These are phyloP conservation scores for Saturnispora serradocipensis DNA, from an alignment of 805 yeast genomes.

Conservation along the genomic window DNA sequence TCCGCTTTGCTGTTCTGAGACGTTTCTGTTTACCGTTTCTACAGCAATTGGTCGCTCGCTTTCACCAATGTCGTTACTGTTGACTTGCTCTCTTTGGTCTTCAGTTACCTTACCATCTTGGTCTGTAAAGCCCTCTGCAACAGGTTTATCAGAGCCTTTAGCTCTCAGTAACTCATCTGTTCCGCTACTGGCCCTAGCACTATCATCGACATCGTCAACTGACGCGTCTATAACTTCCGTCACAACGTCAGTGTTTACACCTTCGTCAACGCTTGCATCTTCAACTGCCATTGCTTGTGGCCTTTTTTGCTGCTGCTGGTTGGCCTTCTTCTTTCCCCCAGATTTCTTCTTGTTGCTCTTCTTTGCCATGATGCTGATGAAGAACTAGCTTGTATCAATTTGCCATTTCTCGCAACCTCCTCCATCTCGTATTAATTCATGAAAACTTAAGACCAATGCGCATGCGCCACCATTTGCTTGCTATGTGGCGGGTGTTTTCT, in stretches of 20 bases:
- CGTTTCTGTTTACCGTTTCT: background rate
- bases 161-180: background rate
- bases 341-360: slow-evolving; percentile 4
- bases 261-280: background rate
- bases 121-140: background rate
- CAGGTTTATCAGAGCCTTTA: background rate
- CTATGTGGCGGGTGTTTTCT: background rate
- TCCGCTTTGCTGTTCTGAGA: background rate
- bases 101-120: no score
- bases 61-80: background rate
- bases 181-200: background rate
- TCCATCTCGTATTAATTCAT: background rate
- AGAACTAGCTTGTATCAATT: background rate
- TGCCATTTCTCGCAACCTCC: background rate
- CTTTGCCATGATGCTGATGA: background rate
- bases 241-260: background rate
- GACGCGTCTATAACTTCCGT: background rate
- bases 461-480: background rate
- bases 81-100: background rate
- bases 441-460: background rate
- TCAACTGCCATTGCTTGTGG: background rate
- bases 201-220: background rate
- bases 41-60: background rate
- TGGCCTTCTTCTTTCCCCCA: background rate
- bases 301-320: background rate